Base-by-base conservation (phyloP, 371 early-diverging fungal species). In the Actinomortierella wolfii region DNA sequence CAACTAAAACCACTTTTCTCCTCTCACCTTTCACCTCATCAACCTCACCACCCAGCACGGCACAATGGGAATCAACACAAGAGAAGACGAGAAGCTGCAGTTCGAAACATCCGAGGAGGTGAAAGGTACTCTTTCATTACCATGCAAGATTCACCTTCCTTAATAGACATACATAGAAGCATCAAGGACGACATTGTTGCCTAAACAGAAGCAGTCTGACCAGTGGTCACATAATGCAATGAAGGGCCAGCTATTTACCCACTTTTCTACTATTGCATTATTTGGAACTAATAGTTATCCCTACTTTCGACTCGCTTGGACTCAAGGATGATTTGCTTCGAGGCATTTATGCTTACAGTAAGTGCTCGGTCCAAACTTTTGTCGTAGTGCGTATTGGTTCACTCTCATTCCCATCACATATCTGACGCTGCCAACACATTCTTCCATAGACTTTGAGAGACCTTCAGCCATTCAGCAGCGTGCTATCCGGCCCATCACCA, bases 391-490 rank as follows among this genome's bases (percentile, higher is more conserved):
- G 44, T 13, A 11, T 8, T 45, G 17, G 8, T 21, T 13, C 34
- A 51, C 5, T 24, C 2, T 18, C 28, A 5, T 46, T 15, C 45
- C 34, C 2, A 8, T 28, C 56, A 6, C 15, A 26, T 24, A n/a
- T 44, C n/a, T 44, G 13, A 44, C 44, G 44, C 13, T 1, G 23
- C 0, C 20, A 9, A 2, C 18, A 17, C 23, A 11, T 26, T 42
- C 49, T 26, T 85, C 78, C 61, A 21, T 64, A 80, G 81, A 86
- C 58, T 88, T 87, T 77, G 95, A 95, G 78, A 88, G 89, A 64
- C 99, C 99, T 24, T 97, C 97, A 21, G 94, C 97, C 56, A 98
- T 99, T 76, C 99, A 99, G 82, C 95, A 97, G 83, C 87, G 97
- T 78, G 98, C 99, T 34, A 99, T 99, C 75, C 80, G 88, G 57